These are phyloP conservation scores for Fusarium temperatum DNA, from an alignment of 2,329 filamentous ascomycete genomes.

Conservation along the genomic window DNA sequence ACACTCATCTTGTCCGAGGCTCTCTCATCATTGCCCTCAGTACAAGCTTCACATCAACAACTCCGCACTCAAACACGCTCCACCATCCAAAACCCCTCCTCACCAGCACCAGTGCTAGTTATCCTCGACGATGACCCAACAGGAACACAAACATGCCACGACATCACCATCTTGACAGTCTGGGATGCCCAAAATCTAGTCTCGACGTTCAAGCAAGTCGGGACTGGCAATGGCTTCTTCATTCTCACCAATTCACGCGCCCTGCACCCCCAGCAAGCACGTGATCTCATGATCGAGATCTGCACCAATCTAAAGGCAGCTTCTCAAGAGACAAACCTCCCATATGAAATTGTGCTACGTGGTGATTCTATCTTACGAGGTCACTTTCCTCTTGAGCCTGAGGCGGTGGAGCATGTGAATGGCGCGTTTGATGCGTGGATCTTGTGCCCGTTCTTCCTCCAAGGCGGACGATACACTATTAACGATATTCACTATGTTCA, in stretches of 20 bases:
- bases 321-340: slow-evolving; percentile 48
- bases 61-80: neutral
- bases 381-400: slow-evolving; percentile 64
- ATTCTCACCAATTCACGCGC: slow-evolving; percentile 50
- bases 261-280: slow-evolving; percentile 58
- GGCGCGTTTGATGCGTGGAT: slow-evolving; percentile 62
- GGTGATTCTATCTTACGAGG: slow-evolving; percentile 66
- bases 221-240: slow-evolving; percentile 4
- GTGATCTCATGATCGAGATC: slow-evolving; percentile 59
- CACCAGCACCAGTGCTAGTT: neutral
- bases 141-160: slow-evolving; percentile 13
- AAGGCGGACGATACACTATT: slow-evolving; percentile 67
- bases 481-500: slow-evolving; percentile 67
- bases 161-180: neutral
- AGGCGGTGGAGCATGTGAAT: slow-evolving; percentile 60
- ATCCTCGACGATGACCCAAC: slow-evolving; percentile 22
- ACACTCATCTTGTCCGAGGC: neutral
- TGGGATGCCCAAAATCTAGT: neutral
- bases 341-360: slow-evolving; percentile 64
- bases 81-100: rapidly evolving
- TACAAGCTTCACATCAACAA: rapidly evolving
- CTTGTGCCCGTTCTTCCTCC: slow-evolving; percentile 66
- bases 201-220: neutral
- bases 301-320: slow-evolving; percentile 59
- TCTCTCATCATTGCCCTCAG: neutral